Evolutionary conservation across 192 early-diverging fungal species (phyloP).

Genomic region (Rhizoclosmatium sp.): DNA sequence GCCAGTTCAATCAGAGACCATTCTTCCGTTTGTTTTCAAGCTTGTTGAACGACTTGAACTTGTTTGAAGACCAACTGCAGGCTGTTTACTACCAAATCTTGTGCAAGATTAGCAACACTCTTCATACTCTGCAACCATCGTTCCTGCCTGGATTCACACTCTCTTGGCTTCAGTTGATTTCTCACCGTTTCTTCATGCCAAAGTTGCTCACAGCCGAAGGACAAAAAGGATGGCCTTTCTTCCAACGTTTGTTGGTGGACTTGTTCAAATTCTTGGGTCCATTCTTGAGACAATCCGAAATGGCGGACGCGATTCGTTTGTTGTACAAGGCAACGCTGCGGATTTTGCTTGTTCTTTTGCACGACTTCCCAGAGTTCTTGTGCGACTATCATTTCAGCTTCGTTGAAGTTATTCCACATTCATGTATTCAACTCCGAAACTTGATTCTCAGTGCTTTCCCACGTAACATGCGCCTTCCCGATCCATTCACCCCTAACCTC

Average conservation of each 20-base stretch:
- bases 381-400: conserved; percentile 91
- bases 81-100: conserved; percentile 78
- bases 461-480: conserved; percentile 91
- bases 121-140: conserved; percentile 84
- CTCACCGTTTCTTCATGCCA: conserved; percentile 93
- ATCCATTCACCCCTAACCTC: conserved; percentile 95
- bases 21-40: conserved; percentile 90
- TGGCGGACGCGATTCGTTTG: conserved; percentile 77
- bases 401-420: conserved; percentile 88
- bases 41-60: conserved; percentile 80
- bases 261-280: conserved; percentile 89
- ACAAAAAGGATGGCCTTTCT: conserved; percentile 87
- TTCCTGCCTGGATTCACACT: conserved; percentile 92
- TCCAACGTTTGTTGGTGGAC: conserved; percentile 82
- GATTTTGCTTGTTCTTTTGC: conserved; percentile 88
- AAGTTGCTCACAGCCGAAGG: conserved; percentile 78
- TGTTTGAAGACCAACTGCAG: conserved; percentile 68
- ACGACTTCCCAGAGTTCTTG: conserved; percentile 98
- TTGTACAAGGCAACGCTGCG: conserved; percentile 91
- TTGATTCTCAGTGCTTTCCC: conserved; percentile 97
- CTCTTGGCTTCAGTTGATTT: conserved; percentile 92
- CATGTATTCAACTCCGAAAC: conserved; percentile 95
- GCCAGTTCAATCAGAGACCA: conserved; percentile 87
- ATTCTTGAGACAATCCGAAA: conserved; percentile 74
- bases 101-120: conserved; percentile 75